phyloP scores from a whole-genome alignment of 2,329 filamentous ascomycete genomes.

The Geosmithia flava region DNA sequence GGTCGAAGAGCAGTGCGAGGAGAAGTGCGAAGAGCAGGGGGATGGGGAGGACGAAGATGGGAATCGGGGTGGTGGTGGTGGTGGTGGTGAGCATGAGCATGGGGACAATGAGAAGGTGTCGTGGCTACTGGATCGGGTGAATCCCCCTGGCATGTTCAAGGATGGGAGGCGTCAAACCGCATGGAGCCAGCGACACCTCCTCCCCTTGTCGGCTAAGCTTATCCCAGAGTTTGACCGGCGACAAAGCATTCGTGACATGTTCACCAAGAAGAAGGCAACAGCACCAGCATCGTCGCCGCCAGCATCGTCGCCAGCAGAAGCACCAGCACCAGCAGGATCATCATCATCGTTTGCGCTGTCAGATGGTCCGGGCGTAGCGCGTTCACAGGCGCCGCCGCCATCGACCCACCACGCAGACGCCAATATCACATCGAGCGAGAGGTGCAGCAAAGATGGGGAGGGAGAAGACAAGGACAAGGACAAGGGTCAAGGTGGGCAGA shows the following conservation, averaged over 20 bases:
- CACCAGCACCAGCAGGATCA: background rate
- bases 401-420: background rate
- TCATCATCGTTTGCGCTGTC: background rate
- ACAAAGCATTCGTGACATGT: slow-evolving; percentile 88
- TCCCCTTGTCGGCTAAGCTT: slow-evolving; percentile 67
- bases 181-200: slow-evolving; percentile 53
- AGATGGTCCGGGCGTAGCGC: background rate
- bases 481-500: background rate
- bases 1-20: background rate
- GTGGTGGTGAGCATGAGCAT: too few species aligned
- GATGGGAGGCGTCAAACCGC: slow-evolving; percentile 52
- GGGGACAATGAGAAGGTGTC: slow-evolving; percentile 26
- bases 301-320: background rate
- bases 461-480: background rate
- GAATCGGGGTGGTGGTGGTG: too few species aligned
- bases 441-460: too few species aligned
- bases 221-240: slow-evolving; percentile 82
- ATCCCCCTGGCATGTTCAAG: slow-evolving; percentile 59
- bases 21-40: too few species aligned
- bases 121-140: slow-evolving; percentile 59
- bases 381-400: background rate
- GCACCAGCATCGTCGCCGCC: background rate
- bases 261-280: slow-evolving; percentile 27
- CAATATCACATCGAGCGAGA: too few species aligned
- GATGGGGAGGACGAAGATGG: background rate